Base-by-base conservation (phyloP, 1,284 basidiomycete genomes). In the Pseudozyma tsukubaensis region DNA sequence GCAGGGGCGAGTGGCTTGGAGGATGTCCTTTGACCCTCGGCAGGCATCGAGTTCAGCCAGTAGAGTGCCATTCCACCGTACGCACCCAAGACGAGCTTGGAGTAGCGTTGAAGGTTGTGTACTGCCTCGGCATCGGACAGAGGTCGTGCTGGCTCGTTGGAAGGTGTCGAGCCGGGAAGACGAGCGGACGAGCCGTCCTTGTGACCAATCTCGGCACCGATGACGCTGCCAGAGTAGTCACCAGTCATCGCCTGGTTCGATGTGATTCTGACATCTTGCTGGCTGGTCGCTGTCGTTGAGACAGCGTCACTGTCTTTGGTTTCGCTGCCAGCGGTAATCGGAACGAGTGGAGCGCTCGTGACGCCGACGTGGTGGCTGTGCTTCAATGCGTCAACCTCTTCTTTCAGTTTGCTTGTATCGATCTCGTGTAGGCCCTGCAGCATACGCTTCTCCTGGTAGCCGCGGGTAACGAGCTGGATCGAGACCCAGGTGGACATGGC, bases 61-160 rank as follows among this genome's bases (percentile, higher is more conserved):
- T 74, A 73, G 13, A 80, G 58, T 0, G 77, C 78, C 34, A 78
- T 53, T 7, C 80, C 80, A 4, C 80, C 80, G 42, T 82, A 82
- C 6, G 79, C 76, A 39, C 77, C 80, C 4, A 82, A 60, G 12
- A 82, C 78, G 40, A 82, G 67, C 50, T 74, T 74, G 1, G 79
- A 78, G 57, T 82, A 80, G 18, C 76, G 64, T 34, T 72, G 72
- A 37, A 81, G 50, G 16, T 76, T 72, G 18, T 66, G 69, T 10
- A 81, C 51, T 3, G 79, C 79, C 47, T 79, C 71, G 2, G 58
- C 59, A 42, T 75, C 66, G 2, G 71, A 67, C 8, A 80, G 64
- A 1, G 77, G 67, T 18, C 51, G 48, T 8, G 62, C 54, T 1
- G 62, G 67, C 42, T 63, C 56, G 36, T 59, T 52, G n/a, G 63